A percentile compares a stretch with the other conserved stretches of the same genome.
Conservation (phyloP, 257 asterid genomes). For the Nyctanthes arbortristis region DNA sequence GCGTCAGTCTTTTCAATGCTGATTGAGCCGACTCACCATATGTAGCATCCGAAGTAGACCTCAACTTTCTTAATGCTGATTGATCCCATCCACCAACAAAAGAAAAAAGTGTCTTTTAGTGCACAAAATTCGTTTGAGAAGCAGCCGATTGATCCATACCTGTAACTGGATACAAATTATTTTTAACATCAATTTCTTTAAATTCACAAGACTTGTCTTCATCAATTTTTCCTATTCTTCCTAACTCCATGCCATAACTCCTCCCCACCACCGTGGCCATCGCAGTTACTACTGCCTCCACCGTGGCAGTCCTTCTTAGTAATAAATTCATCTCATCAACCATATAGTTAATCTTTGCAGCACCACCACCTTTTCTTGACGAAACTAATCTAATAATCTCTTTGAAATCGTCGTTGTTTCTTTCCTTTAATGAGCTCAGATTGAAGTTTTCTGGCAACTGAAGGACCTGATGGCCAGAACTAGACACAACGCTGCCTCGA, state of each 20-base stretch:
- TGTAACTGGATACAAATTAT: conserved; percentile 16
- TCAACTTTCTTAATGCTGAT: no score
- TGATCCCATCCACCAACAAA: no score
- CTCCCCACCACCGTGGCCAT: no score
- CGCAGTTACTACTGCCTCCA: conserved; percentile 17
- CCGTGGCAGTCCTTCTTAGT: conserved; percentile 18
- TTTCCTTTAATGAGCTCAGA: conserved; percentile 11
- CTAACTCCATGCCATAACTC: conserved; percentile 55
- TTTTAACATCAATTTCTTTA: conserved; percentile 32
- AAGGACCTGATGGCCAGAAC: not conserved
- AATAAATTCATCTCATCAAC: conserved; percentile 37
- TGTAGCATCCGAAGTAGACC: no score
- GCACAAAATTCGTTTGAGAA: no score
- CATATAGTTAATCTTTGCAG: conserved; percentile 24
- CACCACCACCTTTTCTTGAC: conserved; percentile 28
- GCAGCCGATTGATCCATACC: no score
- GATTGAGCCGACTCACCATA: no score
- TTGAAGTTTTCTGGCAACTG: not conserved
- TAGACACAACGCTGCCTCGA: conserved; percentile 6
- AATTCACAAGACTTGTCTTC: conserved; percentile 54
- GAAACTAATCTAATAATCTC: conserved; percentile 28
- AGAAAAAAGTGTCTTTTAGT: no score
- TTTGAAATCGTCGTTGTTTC: conserved; percentile 18
- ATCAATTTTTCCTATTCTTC: conserved; percentile 58
- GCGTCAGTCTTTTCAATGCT: no score